phyloP scores from a whole-genome alignment of 2,329 filamentous ascomycete genomes.

The Saccharata proteae region DNA sequence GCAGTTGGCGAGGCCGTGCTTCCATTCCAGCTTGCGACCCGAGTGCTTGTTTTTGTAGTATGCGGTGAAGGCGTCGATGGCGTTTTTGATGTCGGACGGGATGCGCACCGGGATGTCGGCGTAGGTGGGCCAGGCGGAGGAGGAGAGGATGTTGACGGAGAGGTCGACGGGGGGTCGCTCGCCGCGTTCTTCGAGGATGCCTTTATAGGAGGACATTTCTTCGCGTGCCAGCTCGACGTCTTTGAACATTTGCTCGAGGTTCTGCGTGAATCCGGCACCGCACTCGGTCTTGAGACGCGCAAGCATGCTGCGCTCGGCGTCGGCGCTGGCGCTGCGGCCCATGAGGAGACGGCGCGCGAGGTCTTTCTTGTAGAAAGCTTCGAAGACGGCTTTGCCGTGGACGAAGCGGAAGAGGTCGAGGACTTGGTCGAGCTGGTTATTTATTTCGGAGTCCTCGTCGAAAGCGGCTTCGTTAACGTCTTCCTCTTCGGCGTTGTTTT shows the following conservation, averaged over 20 bases:
- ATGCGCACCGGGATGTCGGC: conserved; percentile 64
- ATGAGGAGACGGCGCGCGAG: conserved; percentile 80
- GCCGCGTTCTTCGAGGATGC: conserved; percentile 48
- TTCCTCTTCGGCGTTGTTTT: conserved; percentile 45
- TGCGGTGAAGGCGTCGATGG: conserved; percentile 67
- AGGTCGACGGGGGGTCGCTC: conserved; percentile 55
- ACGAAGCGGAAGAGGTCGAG: conserved; percentile 95
- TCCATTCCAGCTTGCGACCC: conserved; percentile 79
- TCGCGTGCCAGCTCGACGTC: conserved; percentile 89
- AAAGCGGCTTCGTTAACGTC: conserved; percentile 52
- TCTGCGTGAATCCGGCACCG: conserved; percentile 87
- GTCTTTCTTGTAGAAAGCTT: conserved; percentile 98
- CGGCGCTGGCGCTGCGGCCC: conserved; percentile 83
- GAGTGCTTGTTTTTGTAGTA: conserved; percentile 88
- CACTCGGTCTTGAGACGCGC: conserved; percentile 79
- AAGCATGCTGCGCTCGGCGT: conserved; percentile 93
- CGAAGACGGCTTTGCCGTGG: conserved; percentile 93
- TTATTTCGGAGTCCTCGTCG: conserved; percentile 86
- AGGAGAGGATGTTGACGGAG: conserved; percentile 79
- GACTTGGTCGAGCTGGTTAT: conserved; percentile 82
- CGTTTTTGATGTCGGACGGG: conserved; percentile 60
- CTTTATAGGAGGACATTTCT: conserved; percentile 82
- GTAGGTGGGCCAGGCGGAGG: conserved; percentile 87
- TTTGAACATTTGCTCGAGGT: conserved; percentile 98
- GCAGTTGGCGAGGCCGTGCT: conserved; percentile 85